phyloP scores from a whole-genome alignment of 1,139 yeast species.

The Debaryomyces psychrophilus region DNA sequence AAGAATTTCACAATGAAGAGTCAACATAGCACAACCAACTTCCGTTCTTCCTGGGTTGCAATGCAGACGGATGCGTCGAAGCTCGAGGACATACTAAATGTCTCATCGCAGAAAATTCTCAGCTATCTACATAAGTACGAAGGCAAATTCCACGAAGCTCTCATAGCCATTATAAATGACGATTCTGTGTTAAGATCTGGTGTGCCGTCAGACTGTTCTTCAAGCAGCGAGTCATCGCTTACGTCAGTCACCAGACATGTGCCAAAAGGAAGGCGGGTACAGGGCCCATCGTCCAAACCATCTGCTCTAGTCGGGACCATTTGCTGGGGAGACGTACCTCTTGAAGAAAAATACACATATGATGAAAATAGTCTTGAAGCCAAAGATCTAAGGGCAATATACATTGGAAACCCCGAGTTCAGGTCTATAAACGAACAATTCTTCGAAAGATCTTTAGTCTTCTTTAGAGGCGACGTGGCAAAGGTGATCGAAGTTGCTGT shows the following conservation, averaged over 20 bases:
- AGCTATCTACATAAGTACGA: slow-evolving; percentile 17
- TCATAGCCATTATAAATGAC: slow-evolving; percentile 33
- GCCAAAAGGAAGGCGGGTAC: slow-evolving; percentile 30
- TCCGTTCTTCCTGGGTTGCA: slow-evolving; percentile 5
- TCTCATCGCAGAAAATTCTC: slow-evolving; percentile 5
- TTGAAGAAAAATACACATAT: slow-evolving; percentile 13
- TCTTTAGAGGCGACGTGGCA: slow-evolving; percentile 43
- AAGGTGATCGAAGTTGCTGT: slow-evolving; percentile 33
- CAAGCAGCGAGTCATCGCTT: not conserved
- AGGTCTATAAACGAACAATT: slow-evolving; percentile 32
- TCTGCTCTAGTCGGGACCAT: not conserved
- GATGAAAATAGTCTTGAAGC: slow-evolving; percentile 20
- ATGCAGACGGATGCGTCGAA: not conserved
- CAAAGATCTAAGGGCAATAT: slow-evolving; percentile 22
- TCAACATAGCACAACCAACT: not conserved
- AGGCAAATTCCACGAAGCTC: slow-evolving; percentile 26
- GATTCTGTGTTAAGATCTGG: slow-evolving; percentile 13
- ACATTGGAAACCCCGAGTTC: slow-evolving; percentile 26
- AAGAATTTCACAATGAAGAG: not conserved
- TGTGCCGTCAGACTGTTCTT: not conserved
- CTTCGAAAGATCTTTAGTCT: slow-evolving; percentile 37
- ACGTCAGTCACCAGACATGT: not conserved
- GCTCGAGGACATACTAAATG: slow-evolving; percentile 8
- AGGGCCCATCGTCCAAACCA: slow-evolving; percentile 18
- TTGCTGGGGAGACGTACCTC: not conserved